Base-by-base conservation (phyloP, 1,284 basidiomycete genomes). In the Microbotryum violaceum region DNA sequence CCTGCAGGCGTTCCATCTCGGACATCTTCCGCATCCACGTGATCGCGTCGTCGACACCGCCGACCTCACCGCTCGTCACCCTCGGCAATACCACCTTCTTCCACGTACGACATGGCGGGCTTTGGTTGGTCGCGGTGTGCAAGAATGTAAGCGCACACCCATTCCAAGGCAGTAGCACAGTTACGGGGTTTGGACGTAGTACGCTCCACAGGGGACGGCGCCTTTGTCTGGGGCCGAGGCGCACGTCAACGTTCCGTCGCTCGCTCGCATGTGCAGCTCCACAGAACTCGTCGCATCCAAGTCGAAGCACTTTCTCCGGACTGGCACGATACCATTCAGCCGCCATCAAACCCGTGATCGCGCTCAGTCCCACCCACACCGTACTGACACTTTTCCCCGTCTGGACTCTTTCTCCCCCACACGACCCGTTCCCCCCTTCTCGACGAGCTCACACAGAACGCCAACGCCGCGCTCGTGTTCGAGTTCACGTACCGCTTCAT, bases 401-500 rank as follows among this genome's bases (percentile, higher is more conserved):
- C 12, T 42, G 16, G 37, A 16, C 37, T 18, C 16, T 16, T 16
- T 16, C 37, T 18, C 37, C 37, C 37, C 37, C 37, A 31, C 29
- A 31, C 29, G 29, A 31, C 29, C 29, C 29, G 7, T 16, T 16
- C 37, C 37, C 37, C 37, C 37, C 14, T 16, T 14, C 37, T 16
- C 37, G 14, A 12, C 37, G 37, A 42, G 1, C 65, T 54, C 69
- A 91, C 90, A 76, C 89, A 85, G 74, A 98, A 99, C 72, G 93
- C 91, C 48, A 97, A 97, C 70, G 94, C 94, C 2, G 96, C 94
- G 0, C 84, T 99, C 21, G 89, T 98, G 8, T 99, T 97, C 77
- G 96, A 98, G 75, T 97, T 93, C 75, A 86, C 90, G 76, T 97
- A 97, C 78, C 85, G 91, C 42, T 91, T 98, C 78, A 92, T 94